Evolutionary conservation across 768 basidiomycete genomes (phyloP).

Genomic region (Tulasnella sp.): DNA sequence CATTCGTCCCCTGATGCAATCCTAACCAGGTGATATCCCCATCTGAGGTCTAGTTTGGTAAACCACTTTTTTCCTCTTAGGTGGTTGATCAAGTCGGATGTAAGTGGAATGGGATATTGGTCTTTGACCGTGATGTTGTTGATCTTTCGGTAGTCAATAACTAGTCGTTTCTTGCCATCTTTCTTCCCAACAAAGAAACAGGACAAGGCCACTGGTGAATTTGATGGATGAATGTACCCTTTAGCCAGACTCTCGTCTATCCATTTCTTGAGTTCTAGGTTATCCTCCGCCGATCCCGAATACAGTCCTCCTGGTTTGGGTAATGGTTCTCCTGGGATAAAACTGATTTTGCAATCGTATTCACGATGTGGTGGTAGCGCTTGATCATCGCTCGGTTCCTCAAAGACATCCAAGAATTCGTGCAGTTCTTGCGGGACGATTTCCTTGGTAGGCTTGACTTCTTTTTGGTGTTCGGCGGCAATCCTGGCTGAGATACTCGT

Average conservation of each 20-base stretch:
- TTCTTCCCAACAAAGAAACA: conserved; percentile 22
- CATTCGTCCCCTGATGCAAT: conserved; percentile 21
- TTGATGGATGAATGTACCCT: conserved; percentile 15
- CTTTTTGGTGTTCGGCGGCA: neutral
- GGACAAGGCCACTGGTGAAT: conserved; percentile 17
- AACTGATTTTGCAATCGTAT: neutral
- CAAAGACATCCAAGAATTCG: conserved; percentile 1
- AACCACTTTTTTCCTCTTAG: conserved; percentile 16
- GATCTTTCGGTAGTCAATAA: conserved; percentile 17
- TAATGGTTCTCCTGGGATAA: neutral
- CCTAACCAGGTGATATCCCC: conserved; percentile 19
- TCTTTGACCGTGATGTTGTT: conserved; percentile 18
- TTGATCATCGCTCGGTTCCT: neutral
- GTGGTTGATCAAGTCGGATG: conserved; percentile 14
- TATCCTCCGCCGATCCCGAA: neutral
- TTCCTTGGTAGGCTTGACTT: neutral
- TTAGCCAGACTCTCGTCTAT: conserved; percentile 20
- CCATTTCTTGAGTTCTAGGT: conserved; percentile 13
- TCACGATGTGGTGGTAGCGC: neutral
- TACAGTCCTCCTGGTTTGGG: neutral
- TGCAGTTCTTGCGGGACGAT: neutral
- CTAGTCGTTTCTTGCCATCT: conserved; percentile 17
- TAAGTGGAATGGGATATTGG: conserved; percentile 15
- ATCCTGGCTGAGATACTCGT: neutral
- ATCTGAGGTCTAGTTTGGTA: conserved; percentile 19